Conservation (phyloP, 768 basidiomycete genomes). For the Boletellus ananiceps region DNA sequence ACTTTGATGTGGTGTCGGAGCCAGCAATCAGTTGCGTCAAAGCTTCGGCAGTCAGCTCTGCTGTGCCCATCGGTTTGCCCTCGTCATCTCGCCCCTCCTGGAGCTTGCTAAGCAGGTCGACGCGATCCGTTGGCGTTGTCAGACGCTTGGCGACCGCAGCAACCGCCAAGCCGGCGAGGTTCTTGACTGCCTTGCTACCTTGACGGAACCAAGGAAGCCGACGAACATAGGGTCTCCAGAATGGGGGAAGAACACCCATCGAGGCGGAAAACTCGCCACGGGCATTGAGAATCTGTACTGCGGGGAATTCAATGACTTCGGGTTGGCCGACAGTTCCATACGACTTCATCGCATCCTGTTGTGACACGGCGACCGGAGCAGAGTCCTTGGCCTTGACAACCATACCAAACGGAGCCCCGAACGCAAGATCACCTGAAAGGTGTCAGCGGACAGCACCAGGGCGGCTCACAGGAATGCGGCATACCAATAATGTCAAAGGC, state of each 20-base stretch:
- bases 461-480: not conserved
- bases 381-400: conserved; percentile 66
- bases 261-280: conserved; percentile 85
- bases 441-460: not conserved
- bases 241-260: conserved; percentile 71
- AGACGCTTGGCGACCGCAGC: conserved; percentile 78
- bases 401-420: conserved; percentile 90
- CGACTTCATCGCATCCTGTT: conserved; percentile 49
- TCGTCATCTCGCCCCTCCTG: conserved; percentile 71
- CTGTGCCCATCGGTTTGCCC: conserved; percentile 74
- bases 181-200: conserved; percentile 61
- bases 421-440: conserved; percentile 59
- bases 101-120: conserved; percentile 78
- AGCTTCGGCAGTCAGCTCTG: conserved; percentile 86
- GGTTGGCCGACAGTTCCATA: conserved; percentile 44
- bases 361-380: conserved; percentile 61
- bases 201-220: conserved; percentile 73
- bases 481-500: conserved; percentile 74
- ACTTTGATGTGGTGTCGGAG: conserved; percentile 93
- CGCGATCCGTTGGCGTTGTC: conserved; percentile 61
- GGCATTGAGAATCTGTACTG: conserved; percentile 80
- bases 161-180: conserved; percentile 74
- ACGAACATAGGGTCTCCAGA: conserved; percentile 61
- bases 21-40: conserved; percentile 84
- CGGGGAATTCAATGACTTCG: conserved; percentile 63